Evolutionary conservation across 129 eudicot species (phyloP).

Genomic region (Daucus carota): DNA sequence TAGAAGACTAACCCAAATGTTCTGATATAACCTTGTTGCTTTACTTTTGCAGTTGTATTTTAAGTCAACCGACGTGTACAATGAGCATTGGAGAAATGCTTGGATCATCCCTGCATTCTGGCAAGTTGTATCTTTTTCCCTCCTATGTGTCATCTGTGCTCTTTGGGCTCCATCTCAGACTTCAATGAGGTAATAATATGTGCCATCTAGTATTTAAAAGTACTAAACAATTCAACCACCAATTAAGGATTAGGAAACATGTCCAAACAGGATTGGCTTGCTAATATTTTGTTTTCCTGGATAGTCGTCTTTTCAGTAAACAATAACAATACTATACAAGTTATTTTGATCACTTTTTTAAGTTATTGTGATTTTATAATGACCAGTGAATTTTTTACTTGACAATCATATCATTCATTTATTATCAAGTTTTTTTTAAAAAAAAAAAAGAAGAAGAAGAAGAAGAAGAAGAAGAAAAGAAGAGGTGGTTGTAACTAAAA

Average conservation of each 20-base stretch:
- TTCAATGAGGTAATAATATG: constrained; percentile 63
- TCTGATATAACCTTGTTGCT: not conserved
- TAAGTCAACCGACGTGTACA: constrained; percentile 82
- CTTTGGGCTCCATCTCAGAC: constrained; percentile 99
- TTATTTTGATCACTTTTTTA: not conserved
- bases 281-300: not conserved
- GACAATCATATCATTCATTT: not conserved
- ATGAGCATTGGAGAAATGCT: constrained; percentile 95
- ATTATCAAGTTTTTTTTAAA: no score
- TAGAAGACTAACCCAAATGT: not conserved
- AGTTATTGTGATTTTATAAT: not conserved
- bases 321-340: not conserved
- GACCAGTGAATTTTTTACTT: not conserved
- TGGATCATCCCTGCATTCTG: constrained; percentile 99
- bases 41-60: constrained; percentile 63
- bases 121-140: constrained; percentile 90
- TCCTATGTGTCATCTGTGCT: constrained; percentile 84
- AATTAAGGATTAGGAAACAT: not conserved
- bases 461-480: no score
- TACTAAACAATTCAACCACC: not conserved
- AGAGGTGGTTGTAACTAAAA: not conserved
- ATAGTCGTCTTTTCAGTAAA: no score
- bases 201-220: not conserved
- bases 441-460: no score
- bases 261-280: not conserved